Percentiles rank a stretch among this genome's conserved stretches.
Conservation (phyloP, 352 stramenopile genomes). For the Globisporangium paroecandrum region DNA sequence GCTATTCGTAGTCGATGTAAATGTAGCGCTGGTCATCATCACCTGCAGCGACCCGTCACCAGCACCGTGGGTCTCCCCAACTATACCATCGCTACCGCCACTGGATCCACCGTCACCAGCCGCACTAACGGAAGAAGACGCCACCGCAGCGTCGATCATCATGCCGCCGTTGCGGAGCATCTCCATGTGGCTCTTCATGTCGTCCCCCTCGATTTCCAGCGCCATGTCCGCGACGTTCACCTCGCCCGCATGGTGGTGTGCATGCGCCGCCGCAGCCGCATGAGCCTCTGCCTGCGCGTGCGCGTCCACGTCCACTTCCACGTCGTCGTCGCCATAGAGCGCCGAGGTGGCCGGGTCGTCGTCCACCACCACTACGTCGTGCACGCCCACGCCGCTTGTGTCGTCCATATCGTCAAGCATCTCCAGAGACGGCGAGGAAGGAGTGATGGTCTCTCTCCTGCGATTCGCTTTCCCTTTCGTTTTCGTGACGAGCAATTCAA, state of each 20-base stretch:
- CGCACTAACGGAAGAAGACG: not conserved
- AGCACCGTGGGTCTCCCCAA: not conserved
- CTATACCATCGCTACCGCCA: not conserved
- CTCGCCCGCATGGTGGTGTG: not conserved
- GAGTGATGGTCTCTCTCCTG: not conserved
- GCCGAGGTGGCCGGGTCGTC: conserved; percentile 5
- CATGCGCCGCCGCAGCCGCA: not conserved
- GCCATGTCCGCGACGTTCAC: conserved; percentile 14
- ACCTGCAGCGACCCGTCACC: not conserved
- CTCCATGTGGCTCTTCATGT: conserved; percentile 20
- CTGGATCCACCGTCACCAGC: not conserved
- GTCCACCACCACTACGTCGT: conserved; percentile 1
- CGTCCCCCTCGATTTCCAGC: conserved; percentile 16
- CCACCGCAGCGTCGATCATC: conserved; percentile 4
- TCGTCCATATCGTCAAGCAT: conserved; percentile 11
- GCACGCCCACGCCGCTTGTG: not conserved
- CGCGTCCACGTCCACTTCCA: not conserved
- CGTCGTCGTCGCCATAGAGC: conserved; percentile 12
- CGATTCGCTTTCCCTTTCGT: not conserved
- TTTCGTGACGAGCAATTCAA: not conserved
- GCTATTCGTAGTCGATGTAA: not conserved
- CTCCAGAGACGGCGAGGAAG: not conserved
- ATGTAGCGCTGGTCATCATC: conserved; percentile 1
- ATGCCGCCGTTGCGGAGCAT: conserved; percentile 15
- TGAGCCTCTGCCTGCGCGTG: not conserved